Evolutionary conservation across 306 rosid species (phyloP).

Genomic region (Cyclanthera cordifolia): DNA sequence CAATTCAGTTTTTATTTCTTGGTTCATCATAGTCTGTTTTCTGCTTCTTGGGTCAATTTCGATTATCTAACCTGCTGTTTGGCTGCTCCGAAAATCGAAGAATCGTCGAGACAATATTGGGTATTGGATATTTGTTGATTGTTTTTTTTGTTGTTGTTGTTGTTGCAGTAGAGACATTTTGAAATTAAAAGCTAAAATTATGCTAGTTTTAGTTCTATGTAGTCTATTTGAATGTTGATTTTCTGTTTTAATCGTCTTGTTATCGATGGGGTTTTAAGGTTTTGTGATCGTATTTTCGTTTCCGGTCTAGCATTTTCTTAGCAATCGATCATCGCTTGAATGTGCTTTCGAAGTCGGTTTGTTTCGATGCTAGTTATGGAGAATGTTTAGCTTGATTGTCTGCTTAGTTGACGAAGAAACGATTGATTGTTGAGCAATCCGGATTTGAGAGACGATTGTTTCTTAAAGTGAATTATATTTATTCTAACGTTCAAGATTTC

Average conservation of each 20-base stretch:
- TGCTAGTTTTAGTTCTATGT: constrained; percentile 26
- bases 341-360: neutral
- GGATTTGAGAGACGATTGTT: neutral
- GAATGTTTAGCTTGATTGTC: constrained; percentile 17
- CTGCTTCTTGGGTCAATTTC: constrained; percentile 21
- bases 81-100: constrained; percentile 38
- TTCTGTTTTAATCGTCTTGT: constrained; percentile 8
- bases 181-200: constrained; percentile 21
- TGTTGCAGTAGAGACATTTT: constrained; percentile 16
- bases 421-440: neutral
- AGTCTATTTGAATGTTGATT: constrained; percentile 31
- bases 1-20: constrained; percentile 22
- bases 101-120: constrained; percentile 13
- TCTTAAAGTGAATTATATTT: neutral
- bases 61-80: constrained; percentile 30
- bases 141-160: no score
- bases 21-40: constrained; percentile 20
- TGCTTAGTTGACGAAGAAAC: constrained; percentile 15
- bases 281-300: constrained; percentile 14
- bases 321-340: constrained; percentile 23
- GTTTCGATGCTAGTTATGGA: constrained; percentile 15
- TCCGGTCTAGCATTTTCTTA: constrained; percentile 27
- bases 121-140: constrained; percentile 12
- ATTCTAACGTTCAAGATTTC: constrained; percentile 10
- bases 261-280: neutral